Evolutionary conservation across 768 basidiomycete species (phyloP), one percentile per base, ranked within the genome.

Genomic region (Amanita pseudoporphyria): DNA sequence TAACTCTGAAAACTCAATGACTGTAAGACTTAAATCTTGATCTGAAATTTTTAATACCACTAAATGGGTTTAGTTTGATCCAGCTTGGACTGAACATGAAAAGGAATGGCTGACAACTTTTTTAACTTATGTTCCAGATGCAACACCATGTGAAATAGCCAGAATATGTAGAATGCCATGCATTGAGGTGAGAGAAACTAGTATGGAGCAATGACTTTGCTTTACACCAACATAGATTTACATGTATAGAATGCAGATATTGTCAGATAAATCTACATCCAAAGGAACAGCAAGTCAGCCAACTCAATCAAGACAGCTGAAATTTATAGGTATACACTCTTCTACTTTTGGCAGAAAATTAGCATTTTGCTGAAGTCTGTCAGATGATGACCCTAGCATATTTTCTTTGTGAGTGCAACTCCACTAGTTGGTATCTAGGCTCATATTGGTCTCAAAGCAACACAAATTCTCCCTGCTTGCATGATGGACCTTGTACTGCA

Each of bases 101-200:
- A 47, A 67, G 3, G 67, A 73, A 31, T 53, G 63, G 0, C 57
- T 84, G 2, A 59, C 54, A 18, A 62, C 60, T 2, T 57, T 78
- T 5, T 61, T 77, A 9, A 62, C 70, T 13, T 59, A 75, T 19
- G 63, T 67, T 0, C 74, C 74, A 6, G 71, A 79, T 40, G 58
- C 65, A 3, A 59, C 65, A 0, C 68, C 81, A 0, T 85, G 84
- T 53, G 71, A 79, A 40, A 61, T 84, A 10, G 75, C 79, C 14
- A 58, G 66, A 1, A 62, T 84, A 13, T 76, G 76, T 58, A 67
- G 67, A 9, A 80, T 76, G 53, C 75, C 81, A 5, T 87, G 84
- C 59, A 61, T 62, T 24, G 79, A 86, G 67, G 84, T 82, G 24
- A 37, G 35, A 46, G 33, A n/a, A 48, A 18, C 5, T 41, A 1